Evolutionary conservation across 148 eudicot genomes (phyloP).

Genomic region (Fallopia convolvulus): DNA sequence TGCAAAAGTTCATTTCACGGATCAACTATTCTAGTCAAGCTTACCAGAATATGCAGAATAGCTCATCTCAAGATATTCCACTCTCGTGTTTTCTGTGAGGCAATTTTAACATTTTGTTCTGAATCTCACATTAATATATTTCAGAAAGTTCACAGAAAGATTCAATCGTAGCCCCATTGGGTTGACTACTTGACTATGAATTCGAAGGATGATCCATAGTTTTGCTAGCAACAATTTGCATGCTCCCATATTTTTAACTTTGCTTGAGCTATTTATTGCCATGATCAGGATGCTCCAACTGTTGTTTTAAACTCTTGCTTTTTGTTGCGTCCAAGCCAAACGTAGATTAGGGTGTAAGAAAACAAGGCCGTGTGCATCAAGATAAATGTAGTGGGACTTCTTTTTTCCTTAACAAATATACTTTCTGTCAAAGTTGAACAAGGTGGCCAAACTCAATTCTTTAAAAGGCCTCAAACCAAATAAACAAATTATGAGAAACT

Average conservation of each 20-base stretch:
- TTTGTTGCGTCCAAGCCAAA: not conserved
- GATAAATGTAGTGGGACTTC: not conserved
- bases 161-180: not conserved
- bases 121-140: not conserved
- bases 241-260: not conserved
- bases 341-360: not conserved
- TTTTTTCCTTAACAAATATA: not conserved
- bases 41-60: not conserved
- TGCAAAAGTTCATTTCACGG: not conserved
- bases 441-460: not conserved
- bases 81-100: not conserved
- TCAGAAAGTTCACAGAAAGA: not conserved
- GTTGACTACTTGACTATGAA: not conserved
- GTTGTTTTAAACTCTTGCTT: not conserved
- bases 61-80: not conserved
- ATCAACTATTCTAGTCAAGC: not conserved
- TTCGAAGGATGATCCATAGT: not conserved
- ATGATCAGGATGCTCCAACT: not conserved
- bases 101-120: not conserved
- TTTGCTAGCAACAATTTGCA: too few relatives aligned
- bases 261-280: not conserved
- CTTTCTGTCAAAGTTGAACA: not conserved
- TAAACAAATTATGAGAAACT: not conserved
- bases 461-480: not conserved
- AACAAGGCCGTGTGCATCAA: not conserved